A percentile compares a stretch with the other conserved stretches of the same genome.
Conservation (phyloP, 805 yeast genomes). For the Sungouiella thailandica region DNA sequence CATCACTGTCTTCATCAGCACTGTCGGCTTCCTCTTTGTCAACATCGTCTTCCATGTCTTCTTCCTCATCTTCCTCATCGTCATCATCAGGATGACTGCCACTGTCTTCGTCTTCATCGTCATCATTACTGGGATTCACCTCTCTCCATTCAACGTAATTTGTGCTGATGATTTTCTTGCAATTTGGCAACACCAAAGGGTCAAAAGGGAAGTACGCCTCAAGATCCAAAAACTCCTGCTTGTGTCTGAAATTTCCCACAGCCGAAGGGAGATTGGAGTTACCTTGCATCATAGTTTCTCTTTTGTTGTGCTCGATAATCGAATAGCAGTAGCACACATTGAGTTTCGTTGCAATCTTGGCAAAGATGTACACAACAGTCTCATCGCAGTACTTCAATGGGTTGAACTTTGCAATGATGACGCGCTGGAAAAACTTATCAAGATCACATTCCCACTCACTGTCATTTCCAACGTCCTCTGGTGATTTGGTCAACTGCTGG, state of each 20-base stretch:
- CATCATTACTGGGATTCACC: slow-evolving; percentile 49
- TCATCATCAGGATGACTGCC: slow-evolving; percentile 27
- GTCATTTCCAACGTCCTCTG: slow-evolving; percentile 10
- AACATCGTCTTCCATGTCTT: slow-evolving; percentile 13
- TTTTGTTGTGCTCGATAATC: slow-evolving; percentile 83
- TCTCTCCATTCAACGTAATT: slow-evolving; percentile 70
- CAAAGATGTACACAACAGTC: slow-evolving; percentile 89
- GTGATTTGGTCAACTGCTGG: slow-evolving; percentile 43
- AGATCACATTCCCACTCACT: slow-evolving; percentile 72
- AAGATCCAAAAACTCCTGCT: slow-evolving; percentile 80
- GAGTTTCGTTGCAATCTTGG: slow-evolving; percentile 83
- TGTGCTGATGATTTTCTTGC: slow-evolving; percentile 49
- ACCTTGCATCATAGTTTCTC: slow-evolving; percentile 53
- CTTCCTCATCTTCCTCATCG: slow-evolving; percentile 14
- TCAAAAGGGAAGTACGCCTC: slow-evolving; percentile 97
- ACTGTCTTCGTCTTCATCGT: slow-evolving; percentile 50
- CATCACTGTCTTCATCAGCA: slow-evolving; percentile 14
- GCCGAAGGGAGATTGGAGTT: slow-evolving; percentile 30
- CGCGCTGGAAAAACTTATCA: slow-evolving; percentile 82
- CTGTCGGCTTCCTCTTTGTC: slow-evolving; percentile 8
- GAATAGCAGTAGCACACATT: slow-evolving; percentile 91
- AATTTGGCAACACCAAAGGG: slow-evolving; percentile 69
- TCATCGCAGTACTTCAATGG: slow-evolving; percentile 92
- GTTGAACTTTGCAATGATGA: slow-evolving; percentile 82
- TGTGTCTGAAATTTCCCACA: slow-evolving; percentile 45